Conservation (phyloP, 2,329 filamentous ascomycete genomes). For the Neopestalotiopsis rosae region DNA sequence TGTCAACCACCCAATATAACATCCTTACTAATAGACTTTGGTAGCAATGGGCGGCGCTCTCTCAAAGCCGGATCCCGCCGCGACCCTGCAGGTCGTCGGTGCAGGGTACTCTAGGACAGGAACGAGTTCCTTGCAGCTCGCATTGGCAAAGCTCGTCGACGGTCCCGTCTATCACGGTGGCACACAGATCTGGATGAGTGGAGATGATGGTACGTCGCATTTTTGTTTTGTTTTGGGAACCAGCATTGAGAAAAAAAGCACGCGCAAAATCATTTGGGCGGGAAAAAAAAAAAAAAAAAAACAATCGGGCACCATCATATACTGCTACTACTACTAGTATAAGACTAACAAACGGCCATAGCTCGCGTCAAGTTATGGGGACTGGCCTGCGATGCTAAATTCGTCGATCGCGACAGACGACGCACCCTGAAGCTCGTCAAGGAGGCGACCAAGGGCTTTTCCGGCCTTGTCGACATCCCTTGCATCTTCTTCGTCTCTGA, state of each 20-base stretch:
- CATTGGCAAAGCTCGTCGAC: constrained; percentile 18
- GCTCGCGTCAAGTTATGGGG: not conserved
- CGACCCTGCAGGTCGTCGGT: constrained; percentile 19
- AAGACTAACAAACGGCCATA: not conserved
- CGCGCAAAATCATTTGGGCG: no score
- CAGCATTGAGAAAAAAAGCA: no score
- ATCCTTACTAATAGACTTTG: not conserved
- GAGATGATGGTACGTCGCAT: not conserved
- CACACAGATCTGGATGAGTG: not conserved
- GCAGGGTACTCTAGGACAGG: constrained; percentile 21
- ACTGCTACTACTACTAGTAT: not conserved
- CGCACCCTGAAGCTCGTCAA: constrained; percentile 38
- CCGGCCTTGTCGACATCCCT: constrained; percentile 51
- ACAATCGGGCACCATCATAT: not conserved
- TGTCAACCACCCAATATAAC: not conserved
- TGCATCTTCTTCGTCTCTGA: constrained; percentile 47
- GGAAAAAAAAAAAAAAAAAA: no score
- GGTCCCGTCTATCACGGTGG: constrained; percentile 20
- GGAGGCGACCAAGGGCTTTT: constrained; percentile 46
- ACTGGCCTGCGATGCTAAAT: not conserved
- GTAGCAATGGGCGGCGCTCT: constrained; percentile 16
- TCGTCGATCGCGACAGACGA: constrained; percentile 28
- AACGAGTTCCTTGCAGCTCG: constrained; percentile 20
- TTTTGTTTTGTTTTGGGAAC: not conserved
- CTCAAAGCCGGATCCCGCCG: constrained; percentile 18